These are phyloP conservation scores for Yarrowia alimentaria DNA, from an alignment of 805 yeast genomes.

Conservation along the genomic window DNA sequence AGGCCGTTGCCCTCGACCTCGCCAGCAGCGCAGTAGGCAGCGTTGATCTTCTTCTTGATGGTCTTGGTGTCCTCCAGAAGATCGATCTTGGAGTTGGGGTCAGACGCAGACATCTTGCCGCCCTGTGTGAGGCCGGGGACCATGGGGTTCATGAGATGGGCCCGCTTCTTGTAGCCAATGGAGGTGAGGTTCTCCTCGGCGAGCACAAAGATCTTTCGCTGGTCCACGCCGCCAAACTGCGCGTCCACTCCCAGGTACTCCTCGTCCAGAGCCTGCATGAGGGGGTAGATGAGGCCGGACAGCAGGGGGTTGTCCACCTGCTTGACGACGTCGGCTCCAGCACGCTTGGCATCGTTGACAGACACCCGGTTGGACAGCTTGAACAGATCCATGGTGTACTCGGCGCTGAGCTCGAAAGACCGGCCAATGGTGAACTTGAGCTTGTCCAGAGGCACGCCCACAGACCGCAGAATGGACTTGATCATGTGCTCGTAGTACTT, in stretches of 20 bases:
- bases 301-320: slow-evolving; percentile 93
- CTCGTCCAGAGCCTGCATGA: slow-evolving; percentile 98
- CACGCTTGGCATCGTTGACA: slow-evolving; percentile 95
- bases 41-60: slow-evolving; percentile 84
- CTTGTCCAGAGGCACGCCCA: slow-evolving; percentile 89
- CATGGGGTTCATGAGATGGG: slow-evolving; percentile 98
- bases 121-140: slow-evolving; percentile 97
- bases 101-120: slow-evolving; percentile 97
- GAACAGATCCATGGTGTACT: slow-evolving; percentile 88
- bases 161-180: slow-evolving; percentile 94
- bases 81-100: slow-evolving; percentile 96
- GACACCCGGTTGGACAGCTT: slow-evolving; percentile 78
- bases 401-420: slow-evolving; percentile 74
- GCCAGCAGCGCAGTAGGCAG: slow-evolving; percentile 97
- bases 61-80: slow-evolving; percentile 82
- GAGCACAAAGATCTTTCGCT: slow-evolving; percentile 92
- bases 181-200: slow-evolving; percentile 91
- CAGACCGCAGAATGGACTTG: slow-evolving; percentile 78
- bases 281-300: slow-evolving; percentile 91
- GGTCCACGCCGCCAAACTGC: slow-evolving; percentile 99
- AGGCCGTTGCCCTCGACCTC: slow-evolving; percentile 87
- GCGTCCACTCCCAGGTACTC: slow-evolving; percentile 83
- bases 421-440: slow-evolving; percentile 83
- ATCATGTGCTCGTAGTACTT: slow-evolving; percentile 81
- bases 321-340: slow-evolving; percentile 99